Conservation (phyloP, 2,329 filamentous ascomycete species). For the Nothopassalora personata region DNA sequence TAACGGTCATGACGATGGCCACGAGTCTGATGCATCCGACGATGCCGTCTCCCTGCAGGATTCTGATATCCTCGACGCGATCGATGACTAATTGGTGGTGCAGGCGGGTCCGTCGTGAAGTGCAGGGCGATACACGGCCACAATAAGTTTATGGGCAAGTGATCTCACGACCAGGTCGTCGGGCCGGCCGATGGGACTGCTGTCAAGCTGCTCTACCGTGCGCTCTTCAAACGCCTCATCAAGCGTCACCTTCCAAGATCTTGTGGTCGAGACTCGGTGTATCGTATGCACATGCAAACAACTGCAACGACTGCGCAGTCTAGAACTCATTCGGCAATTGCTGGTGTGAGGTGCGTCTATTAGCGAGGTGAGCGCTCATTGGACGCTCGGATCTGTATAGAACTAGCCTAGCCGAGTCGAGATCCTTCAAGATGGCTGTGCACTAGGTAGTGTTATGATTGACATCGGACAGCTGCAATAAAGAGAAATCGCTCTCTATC, state of each 20-base stretch:
- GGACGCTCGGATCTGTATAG: not conserved
- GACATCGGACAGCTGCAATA: not conserved
- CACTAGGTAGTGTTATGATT: not conserved
- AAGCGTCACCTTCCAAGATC: not conserved
- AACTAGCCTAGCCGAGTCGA: not conserved
- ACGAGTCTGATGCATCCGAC: constrained; percentile 17
- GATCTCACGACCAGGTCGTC: not conserved
- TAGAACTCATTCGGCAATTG: not conserved
- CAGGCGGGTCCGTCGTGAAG: too few species aligned
- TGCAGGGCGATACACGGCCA: too few species aligned
- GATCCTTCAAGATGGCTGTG: not conserved
- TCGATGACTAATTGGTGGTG: constrained; percentile 17
- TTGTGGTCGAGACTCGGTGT: not conserved
- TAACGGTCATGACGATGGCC: constrained; percentile 10
- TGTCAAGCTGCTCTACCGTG: not conserved
- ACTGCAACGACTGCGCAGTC: not conserved
- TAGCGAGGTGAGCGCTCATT: not conserved
- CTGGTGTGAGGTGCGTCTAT: not conserved
- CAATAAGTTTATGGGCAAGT: not conserved
- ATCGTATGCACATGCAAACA: not conserved
- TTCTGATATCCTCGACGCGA: constrained; percentile 25
- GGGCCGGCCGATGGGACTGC: not conserved
- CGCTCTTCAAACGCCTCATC: not conserved
- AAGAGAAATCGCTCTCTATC: not conserved
- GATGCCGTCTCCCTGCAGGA: constrained; percentile 24